A percentile compares a stretch with the other conserved stretches of the same genome.
Evolutionary conservation across 176 grass and related monocot genomes (phyloP).

Genomic region (Musa beccarii): DNA sequence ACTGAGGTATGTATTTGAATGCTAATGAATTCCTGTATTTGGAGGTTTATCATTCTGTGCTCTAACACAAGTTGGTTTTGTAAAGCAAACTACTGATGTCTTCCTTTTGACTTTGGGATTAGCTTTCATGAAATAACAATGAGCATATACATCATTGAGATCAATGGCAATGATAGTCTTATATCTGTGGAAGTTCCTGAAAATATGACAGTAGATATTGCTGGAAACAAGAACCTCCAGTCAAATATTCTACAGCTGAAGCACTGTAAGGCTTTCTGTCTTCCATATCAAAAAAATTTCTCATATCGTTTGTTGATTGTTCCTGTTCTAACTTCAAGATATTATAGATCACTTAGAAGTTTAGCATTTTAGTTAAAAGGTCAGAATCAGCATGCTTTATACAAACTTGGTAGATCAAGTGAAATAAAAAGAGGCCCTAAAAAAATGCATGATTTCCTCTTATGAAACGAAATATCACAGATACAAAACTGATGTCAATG

Average conservation of each 20-base stretch:
- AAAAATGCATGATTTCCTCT: no score
- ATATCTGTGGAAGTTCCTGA: constrained; percentile 64
- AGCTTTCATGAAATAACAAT: constrained; percentile 80
- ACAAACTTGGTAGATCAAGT: no score
- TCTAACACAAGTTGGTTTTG: no score
- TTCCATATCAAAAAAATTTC: not conserved
- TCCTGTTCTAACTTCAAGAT: not conserved
- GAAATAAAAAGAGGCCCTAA: no score
- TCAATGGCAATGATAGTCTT: constrained; percentile 48
- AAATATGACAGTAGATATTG: constrained; percentile 58
- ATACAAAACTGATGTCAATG: no score
- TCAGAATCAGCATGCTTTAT: not conserved
- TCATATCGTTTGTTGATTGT: not conserved
- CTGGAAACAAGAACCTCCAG: constrained; percentile 63
- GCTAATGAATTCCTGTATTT: not conserved
- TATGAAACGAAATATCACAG: no score
- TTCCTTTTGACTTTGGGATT: constrained; percentile 17
- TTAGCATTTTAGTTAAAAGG: not conserved
- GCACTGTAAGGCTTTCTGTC: constrained; percentile 53
- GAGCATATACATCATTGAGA: constrained; percentile 57
- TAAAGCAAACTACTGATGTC: not conserved
- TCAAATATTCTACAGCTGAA: constrained; percentile 82
- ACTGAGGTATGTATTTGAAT: constrained; percentile 37
- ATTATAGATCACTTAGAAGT: not conserved
- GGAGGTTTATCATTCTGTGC: not conserved